Evolutionary conservation across 805 yeast species (phyloP).

Genomic region (Vanderwaltozyma polyspora): DNA sequence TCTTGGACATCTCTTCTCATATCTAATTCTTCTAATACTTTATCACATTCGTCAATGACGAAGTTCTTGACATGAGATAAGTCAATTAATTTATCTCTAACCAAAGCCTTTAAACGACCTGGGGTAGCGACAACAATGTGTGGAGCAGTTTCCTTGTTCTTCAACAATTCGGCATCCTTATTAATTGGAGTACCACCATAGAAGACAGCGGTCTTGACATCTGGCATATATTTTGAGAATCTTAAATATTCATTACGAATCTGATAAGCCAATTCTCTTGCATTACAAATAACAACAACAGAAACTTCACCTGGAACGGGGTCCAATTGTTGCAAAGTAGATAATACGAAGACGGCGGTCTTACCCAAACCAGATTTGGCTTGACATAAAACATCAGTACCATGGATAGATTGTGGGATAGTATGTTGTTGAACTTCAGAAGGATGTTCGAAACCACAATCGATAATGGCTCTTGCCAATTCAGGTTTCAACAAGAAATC

Average conservation of each 20-base stretch:
- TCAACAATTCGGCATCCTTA: conserved; percentile 77
- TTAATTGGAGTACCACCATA: conserved; percentile 89
- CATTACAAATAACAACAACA: conserved; percentile 91
- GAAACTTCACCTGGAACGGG: conserved; percentile 96
- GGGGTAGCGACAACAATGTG: conserved; percentile 97
- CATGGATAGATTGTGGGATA: conserved; percentile 95
- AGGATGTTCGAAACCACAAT: conserved; percentile 99
- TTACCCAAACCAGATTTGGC: conserved; percentile 99
- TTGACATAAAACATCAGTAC: conserved; percentile 96
- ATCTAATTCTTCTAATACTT: conserved; percentile 79
- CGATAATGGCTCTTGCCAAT: conserved; percentile 92
- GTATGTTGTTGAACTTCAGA: conserved; percentile 98
- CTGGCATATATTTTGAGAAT: conserved; percentile 97
- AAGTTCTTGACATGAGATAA: conserved; percentile 85
- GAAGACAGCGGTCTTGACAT: conserved; percentile 90
- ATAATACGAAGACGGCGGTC: conserved; percentile 93
- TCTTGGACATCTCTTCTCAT: conserved; percentile 99
- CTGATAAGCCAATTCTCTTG: conserved; percentile 97
- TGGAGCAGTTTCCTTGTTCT: conserved; percentile 88
- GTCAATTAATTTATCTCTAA: conserved; percentile 80
- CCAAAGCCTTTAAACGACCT: conserved; percentile 91
- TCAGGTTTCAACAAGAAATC: conserved; percentile 96
- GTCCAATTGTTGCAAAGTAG: conserved; percentile 92
- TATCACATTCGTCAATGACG: conserved; percentile 97
- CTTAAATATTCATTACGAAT: conserved; percentile 94